Conservation (phyloP, 2,329 filamentous ascomycete genomes). For the Alternaria gansuensis region DNA sequence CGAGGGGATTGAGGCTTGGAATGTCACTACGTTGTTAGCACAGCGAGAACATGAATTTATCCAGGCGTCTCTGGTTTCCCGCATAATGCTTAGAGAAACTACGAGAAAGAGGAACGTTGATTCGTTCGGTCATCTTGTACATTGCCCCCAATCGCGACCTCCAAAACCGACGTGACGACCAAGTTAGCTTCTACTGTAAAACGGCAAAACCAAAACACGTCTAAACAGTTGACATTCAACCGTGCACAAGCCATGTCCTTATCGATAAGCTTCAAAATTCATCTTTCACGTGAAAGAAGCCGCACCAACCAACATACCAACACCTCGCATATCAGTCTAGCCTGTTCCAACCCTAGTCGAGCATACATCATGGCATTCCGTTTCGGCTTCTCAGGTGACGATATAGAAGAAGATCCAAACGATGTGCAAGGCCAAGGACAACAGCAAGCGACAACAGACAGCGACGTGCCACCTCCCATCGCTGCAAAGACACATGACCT, state of each 20-base stretch:
- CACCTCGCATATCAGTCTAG: not conserved
- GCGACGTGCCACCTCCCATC: conserved; percentile 44
- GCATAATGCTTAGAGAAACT: not conserved
- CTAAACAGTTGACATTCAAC: conserved; percentile 20
- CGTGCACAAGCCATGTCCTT: conserved; percentile 26
- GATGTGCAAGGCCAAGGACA: conserved; percentile 35
- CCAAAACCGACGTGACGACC: not conserved
- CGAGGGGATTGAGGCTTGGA: not conserved
- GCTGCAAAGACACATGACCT: conserved; percentile 56
- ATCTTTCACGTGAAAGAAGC: conserved; percentile 22
- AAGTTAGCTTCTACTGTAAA: not conserved
- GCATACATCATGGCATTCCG: conserved; percentile 56
- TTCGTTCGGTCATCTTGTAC: too few relatives aligned
- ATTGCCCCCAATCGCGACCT: not conserved
- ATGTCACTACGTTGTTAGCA: not conserved
- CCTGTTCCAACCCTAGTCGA: not conserved
- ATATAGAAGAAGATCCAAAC: conserved; percentile 62
- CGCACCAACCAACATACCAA: conserved; percentile 3
- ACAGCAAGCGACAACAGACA: conserved; percentile 9
- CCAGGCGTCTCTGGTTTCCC: not conserved
- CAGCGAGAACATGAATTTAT: not conserved
- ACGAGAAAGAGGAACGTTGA: not conserved
- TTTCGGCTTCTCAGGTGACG: conserved; percentile 68
- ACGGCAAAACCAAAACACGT: not conserved
- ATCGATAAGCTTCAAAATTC: conserved; percentile 40